phyloP scores from a whole-genome alignment of 75 land plant genomes.

The Pinus albicaulis region DNA sequence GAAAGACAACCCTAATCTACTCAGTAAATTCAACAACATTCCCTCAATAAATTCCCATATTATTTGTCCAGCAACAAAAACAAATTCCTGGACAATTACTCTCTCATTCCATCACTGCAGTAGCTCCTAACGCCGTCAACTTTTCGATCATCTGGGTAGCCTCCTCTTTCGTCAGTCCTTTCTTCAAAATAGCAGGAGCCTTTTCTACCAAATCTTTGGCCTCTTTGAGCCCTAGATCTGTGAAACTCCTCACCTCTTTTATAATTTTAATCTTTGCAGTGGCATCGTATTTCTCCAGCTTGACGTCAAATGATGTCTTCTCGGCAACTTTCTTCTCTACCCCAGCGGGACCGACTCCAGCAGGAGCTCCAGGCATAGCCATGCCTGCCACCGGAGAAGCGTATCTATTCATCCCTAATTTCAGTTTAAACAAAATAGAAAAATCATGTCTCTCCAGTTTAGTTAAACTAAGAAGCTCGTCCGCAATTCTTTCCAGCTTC shows the following conservation, averaged over 20 bases:
- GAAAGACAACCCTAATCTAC: too few species aligned
- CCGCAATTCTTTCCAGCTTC: slow-evolving; percentile 63
- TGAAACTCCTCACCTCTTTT: slow-evolving; percentile 82
- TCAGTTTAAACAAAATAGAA: slow-evolving; percentile 41
- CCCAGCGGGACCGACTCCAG: slow-evolving; percentile 16
- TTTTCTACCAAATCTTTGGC: slow-evolving; percentile 93
- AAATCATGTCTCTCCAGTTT: slow-evolving; percentile 52
- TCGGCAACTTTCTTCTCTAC: slow-evolving; percentile 44
- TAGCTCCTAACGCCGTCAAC: slow-evolving; percentile 74
- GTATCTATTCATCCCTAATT: slow-evolving; percentile 39
- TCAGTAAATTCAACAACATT: too few species aligned
- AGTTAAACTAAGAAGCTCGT: slow-evolving; percentile 45
- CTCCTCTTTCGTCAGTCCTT: slow-evolving; percentile 79
- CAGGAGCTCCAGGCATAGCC: slow-evolving; percentile 10
- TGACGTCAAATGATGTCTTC: slow-evolving; percentile 79
- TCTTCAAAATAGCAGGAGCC: slow-evolving; percentile 58
- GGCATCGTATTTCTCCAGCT: slow-evolving; percentile 80
- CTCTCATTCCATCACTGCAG: slow-evolving; percentile 64
- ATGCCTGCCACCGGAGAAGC: slow-evolving; percentile 23
- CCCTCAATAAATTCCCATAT: too few species aligned
- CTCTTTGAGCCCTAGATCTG: slow-evolving; percentile 85
- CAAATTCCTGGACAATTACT: not conserved
- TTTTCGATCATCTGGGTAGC: slow-evolving; percentile 64
- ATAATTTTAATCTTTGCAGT: slow-evolving; percentile 78
- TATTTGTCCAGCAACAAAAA: too few species aligned